phyloP scores from a whole-genome alignment of 2,329 filamentous ascomycete genomes.

The Tolypocladium endophyticum region DNA sequence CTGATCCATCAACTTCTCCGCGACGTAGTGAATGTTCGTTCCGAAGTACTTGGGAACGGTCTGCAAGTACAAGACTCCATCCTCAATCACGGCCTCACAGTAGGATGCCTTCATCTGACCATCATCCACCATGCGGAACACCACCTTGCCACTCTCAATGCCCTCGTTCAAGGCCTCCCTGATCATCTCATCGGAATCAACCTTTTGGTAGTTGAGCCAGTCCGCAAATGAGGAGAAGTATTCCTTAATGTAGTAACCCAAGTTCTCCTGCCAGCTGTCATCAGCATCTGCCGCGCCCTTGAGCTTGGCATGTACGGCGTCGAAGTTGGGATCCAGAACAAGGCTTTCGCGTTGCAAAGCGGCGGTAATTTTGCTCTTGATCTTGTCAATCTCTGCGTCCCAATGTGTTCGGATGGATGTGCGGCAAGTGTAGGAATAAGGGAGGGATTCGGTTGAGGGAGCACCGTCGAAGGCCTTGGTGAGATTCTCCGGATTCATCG shows the following conservation, averaged over 20 bases:
- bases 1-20: slow-evolving; percentile 18
- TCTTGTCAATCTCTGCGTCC: slow-evolving; percentile 25
- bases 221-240: slow-evolving; percentile 36
- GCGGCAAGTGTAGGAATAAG: slow-evolving; percentile 33
- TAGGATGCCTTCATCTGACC: slow-evolving; percentile 27
- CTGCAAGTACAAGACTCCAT: slow-evolving; percentile 40
- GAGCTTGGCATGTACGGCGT: slow-evolving; percentile 29
- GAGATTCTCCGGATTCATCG: slow-evolving; percentile 25
- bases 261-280: slow-evolving; percentile 25
- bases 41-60: slow-evolving; percentile 15
- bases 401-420: slow-evolving; percentile 30
- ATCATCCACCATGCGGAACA: slow-evolving; percentile 36
- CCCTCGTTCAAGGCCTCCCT: slow-evolving; percentile 37
- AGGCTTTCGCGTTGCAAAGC: slow-evolving; percentile 27
- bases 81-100: slow-evolving; percentile 36
- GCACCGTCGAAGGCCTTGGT: slow-evolving; percentile 35
- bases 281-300: slow-evolving; percentile 18
- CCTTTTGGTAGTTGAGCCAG: slow-evolving; percentile 31
- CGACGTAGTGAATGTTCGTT: slow-evolving; percentile 18
- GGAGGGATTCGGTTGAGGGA: slow-evolving; percentile 14
- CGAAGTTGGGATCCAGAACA: slow-evolving; percentile 36
- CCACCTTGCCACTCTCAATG: slow-evolving; percentile 29
- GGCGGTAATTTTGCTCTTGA: slow-evolving; percentile 27
- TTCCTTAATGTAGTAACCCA: slow-evolving; percentile 27
- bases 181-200: slow-evolving; percentile 36